Percentiles rank a stretch among this genome's conserved stretches.
phyloP scores from a whole-genome alignment of 2,329 filamentous ascomycete species.

The Alternaria panax region DNA sequence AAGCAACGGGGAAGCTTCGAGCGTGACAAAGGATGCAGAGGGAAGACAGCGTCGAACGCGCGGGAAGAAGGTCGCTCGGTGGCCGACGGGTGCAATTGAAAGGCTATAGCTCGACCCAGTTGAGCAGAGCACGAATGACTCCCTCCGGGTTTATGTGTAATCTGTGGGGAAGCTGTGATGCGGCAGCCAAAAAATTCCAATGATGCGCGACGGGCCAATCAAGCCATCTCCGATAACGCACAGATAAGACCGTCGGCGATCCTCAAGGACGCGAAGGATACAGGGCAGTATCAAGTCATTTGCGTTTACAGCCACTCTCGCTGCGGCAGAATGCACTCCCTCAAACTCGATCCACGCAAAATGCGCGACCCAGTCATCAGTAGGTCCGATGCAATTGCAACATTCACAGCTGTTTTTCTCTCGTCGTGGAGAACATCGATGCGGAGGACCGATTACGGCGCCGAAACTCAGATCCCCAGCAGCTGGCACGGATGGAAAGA shows the following conservation, averaged over 20 bases:
- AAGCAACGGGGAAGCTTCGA: conserved; percentile 41
- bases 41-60: conserved; percentile 28
- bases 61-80: conserved; percentile 26
- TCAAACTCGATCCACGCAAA: background rate
- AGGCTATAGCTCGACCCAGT: conserved; percentile 39
- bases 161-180: conserved; percentile 44
- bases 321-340: background rate
- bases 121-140: conserved; percentile 38
- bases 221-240: conserved; percentile 41
- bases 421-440: conserved; percentile 5
- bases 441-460: conserved; percentile 32
- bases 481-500: conserved; percentile 27
- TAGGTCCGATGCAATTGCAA: background rate
- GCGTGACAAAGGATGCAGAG: conserved; percentile 34
- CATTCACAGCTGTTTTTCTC: conserved; percentile 3
- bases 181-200: conserved; percentile 43
- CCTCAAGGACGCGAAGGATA: conserved; percentile 1
- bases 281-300: conserved; percentile 1
- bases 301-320: background rate
- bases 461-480: conserved; percentile 21
- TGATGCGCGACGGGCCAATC: conserved; percentile 36
- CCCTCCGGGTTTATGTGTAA: conserved; percentile 36
- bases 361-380: background rate
- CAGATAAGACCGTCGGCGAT: conserved; percentile 38
- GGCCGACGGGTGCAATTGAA: conserved; percentile 38